Conservation (phyloP, 2,329 filamentous ascomycete genomes). For the Colletotrichum brevisporum region DNA sequence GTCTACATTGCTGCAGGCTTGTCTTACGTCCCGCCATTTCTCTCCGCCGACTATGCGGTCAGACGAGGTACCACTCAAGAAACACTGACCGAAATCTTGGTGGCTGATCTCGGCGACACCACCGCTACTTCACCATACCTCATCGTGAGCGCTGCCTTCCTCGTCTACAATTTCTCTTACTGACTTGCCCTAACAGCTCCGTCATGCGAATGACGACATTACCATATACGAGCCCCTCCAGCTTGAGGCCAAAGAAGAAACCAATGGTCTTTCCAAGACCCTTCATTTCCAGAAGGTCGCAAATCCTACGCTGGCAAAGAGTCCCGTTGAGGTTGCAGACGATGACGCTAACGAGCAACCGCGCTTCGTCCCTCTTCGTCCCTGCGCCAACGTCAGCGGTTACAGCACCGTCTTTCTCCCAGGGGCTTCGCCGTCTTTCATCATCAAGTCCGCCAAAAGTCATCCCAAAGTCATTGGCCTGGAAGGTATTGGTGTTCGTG, state of each 20-base stretch:
- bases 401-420: conserved; percentile 88
- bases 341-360: conserved; percentile 63
- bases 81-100: conserved; percentile 81
- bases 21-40: conserved; percentile 80
- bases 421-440: conserved; percentile 83
- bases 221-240: conserved; percentile 88
- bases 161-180: not conserved
- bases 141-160: conserved; percentile 70
- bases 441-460: conserved; percentile 86
- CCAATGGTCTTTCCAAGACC: conserved; percentile 64
- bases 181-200: conserved; percentile 67
- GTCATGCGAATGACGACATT: conserved; percentile 85
- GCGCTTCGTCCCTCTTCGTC: conserved; percentile 68
- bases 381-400: conserved; percentile 77
- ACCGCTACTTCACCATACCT: conserved; percentile 81
- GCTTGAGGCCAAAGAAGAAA: conserved; percentile 53
- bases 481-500: conserved; percentile 76
- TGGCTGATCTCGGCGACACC: conserved; percentile 87
- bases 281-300: conserved; percentile 83
- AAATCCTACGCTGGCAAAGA: conserved; percentile 77
- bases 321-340: conserved; percentile 63
- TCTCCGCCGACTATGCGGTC: conserved; percentile 79
- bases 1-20: conserved; percentile 84
- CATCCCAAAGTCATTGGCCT: conserved; percentile 82
- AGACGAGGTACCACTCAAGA: conserved; percentile 81